Base-by-base conservation (phyloP, 2,329 filamentous ascomycete species). In the Trichoderma endophyticum region DNA sequence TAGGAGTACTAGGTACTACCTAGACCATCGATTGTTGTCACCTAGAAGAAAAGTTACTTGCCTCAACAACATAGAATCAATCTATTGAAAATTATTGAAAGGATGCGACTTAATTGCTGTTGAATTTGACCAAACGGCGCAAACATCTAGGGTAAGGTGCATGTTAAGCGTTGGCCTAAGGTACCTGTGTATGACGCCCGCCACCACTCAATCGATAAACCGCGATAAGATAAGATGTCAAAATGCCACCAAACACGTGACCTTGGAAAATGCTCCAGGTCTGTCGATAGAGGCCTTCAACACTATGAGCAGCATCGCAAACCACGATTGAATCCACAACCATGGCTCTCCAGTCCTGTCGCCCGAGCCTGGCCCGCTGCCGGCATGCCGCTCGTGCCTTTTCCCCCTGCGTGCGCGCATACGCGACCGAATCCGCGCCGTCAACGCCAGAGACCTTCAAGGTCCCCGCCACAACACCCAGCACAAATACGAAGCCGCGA, bases 401-500 rank as follows among this genome's bases (percentile, higher is more conserved):
- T 6, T 61, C 72, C 36, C 75, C 77, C 28, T 75, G 74, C 69
- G 71, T 77, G 56, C 79, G 78, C 75, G 72, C 78, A 70, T 80
- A 79, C 76, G 68, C 77, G 72, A 79, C 78, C 75, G 75, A 77
- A 21, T 48, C 77, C 18, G 71, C 72, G 26, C 64, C 75, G 14
- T 15, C 73, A 9, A 75, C 77, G 26, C 74, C 75, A 67, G 76
- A 79, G 62, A 75, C 77, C 71, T 78, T 79, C 78, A 76, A 76
- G 69, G 60, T 70, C 57, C 67, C 67, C 67, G 67, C 56, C 21
- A 54, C 72, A 51, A 24, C 73, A 39, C 62, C 73, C 68, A 64
- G 67, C 39, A 39, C 54, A n/a, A 34, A 73, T 32, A 48, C 75
- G 2, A 71, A 72, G 75, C 91, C 91, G 65, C 86, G 92, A 83